Evolutionary conservation across 2,329 filamentous ascomycete species (phyloP).

Genomic region (Pseudogymnoascus sp.): DNA sequence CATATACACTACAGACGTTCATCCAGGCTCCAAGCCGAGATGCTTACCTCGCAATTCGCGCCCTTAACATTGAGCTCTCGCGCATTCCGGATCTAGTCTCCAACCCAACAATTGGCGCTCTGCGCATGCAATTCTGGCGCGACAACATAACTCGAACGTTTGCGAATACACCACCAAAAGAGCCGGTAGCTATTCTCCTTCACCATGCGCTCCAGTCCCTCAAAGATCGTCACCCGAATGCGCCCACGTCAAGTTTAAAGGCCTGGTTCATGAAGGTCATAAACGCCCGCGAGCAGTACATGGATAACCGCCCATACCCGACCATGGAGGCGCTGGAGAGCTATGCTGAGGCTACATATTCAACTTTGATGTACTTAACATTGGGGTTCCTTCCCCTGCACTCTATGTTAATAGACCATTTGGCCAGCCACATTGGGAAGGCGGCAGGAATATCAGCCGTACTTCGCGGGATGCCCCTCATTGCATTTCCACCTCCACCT

Average conservation of each 20-base stretch:
- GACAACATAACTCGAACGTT: conserved; percentile 75
- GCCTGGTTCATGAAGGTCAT: conserved; percentile 73
- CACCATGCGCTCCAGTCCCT: conserved; percentile 62
- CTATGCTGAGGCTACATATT: conserved; percentile 93
- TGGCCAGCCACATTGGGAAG: conserved; percentile 93
- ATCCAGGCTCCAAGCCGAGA: conserved; percentile 66
- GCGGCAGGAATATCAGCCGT: conserved; percentile 81
- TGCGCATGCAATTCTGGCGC: conserved; percentile 94
- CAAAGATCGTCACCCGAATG: conserved; percentile 34
- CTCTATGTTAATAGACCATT: conserved; percentile 79
- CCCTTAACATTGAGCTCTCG: conserved; percentile 87
- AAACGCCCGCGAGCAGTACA: conserved; percentile 69
- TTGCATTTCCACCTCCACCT: conserved; percentile 67
- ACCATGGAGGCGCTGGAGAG: conserved; percentile 67
- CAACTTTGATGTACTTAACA: conserved; percentile 81
- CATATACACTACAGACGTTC: conserved; percentile 78
- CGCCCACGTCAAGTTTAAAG: conserved; percentile 42
- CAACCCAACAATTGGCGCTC: conserved; percentile 73
- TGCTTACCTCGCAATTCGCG: conserved; percentile 82
- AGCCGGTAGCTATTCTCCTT: conserved; percentile 82
- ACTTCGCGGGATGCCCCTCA: conserved; percentile 75
- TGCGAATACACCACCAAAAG: conserved; percentile 69
- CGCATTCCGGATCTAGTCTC: conserved; percentile 84
- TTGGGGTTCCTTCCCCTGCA: conserved; percentile 70
- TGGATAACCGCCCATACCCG: conserved; percentile 75